These are phyloP conservation scores for Hypoxylon sp. DNA, from an alignment of 2,329 filamentous ascomycete species.

Conservation along the genomic window DNA sequence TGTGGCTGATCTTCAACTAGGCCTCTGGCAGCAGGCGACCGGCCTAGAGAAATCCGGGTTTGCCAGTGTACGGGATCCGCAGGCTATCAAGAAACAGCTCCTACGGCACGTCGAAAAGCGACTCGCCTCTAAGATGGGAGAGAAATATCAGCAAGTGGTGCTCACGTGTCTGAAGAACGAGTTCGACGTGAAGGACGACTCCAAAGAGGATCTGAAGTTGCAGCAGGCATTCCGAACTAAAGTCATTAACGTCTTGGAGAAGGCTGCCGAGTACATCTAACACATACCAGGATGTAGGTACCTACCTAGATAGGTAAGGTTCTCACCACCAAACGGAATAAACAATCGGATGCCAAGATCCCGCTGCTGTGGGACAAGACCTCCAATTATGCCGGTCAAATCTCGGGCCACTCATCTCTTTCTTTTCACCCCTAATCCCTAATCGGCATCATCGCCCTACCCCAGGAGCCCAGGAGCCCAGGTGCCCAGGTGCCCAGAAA, in stretches of 20 bases:
- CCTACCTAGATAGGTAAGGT: neutral
- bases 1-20: slow-evolving; percentile 9
- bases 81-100: slow-evolving; percentile 26
- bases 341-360: neutral
- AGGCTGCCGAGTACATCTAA: slow-evolving; percentile 26
- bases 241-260: slow-evolving; percentile 21
- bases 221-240: slow-evolving; percentile 24
- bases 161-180: slow-evolving; percentile 21
- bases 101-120: slow-evolving; percentile 22
- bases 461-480: too few species aligned
- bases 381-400: neutral
- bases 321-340: neutral
- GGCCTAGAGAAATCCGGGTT: slow-evolving; percentile 27
- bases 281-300: too few species aligned
- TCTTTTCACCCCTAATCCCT: too few species aligned
- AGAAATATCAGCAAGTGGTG: slow-evolving; percentile 21
- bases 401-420: too few species aligned
- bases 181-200: slow-evolving; percentile 14
- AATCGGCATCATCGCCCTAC: too few species aligned
- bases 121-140: slow-evolving; percentile 26
- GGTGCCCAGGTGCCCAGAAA: too few species aligned
- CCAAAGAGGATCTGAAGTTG: slow-evolving; percentile 19
- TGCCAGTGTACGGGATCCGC: slow-evolving; percentile 19
- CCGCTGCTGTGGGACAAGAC: neutral
- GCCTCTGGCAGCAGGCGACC: slow-evolving; percentile 26